These are phyloP conservation scores for Nannochloropsis salina DNA, from an alignment of 108 stramenopile genomes.

Conservation along the genomic window DNA sequence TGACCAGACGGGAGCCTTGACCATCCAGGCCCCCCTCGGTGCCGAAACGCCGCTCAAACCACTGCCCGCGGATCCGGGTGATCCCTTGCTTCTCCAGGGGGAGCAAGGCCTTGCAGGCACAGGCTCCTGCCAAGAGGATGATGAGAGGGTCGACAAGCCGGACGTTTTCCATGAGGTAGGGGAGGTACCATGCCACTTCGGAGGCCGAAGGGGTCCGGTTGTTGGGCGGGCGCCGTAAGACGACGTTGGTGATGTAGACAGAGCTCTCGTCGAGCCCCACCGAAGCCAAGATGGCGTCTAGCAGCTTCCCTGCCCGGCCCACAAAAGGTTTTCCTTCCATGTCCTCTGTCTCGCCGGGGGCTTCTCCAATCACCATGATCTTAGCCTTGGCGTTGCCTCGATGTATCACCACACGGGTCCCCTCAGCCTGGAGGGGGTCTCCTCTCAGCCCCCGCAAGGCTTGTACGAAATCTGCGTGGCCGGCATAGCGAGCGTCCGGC, in stretches of 20 bases:
- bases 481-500: background rate
- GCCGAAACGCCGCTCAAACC: constrained; percentile 12
- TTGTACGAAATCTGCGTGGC: background rate
- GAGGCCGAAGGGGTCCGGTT: constrained; percentile 31
- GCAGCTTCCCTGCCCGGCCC: constrained; percentile 36
- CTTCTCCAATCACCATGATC: constrained; percentile 40
- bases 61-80: constrained; percentile 28
- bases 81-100: constrained; percentile 33
- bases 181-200: constrained; percentile 36
- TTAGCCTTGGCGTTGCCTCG: constrained; percentile 28
- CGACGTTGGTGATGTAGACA: constrained; percentile 38
- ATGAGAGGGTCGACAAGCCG: constrained; percentile 30
- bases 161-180: constrained; percentile 34
- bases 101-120: constrained; percentile 29
- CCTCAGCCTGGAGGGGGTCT: background rate
- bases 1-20: background rate
- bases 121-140: constrained; percentile 30
- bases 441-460: background rate
- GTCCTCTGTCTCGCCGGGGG: constrained; percentile 36
- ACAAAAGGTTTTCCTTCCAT: constrained; percentile 35
- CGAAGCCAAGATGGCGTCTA: constrained; percentile 28
- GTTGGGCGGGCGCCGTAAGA: constrained; percentile 24
- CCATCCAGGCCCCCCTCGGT: background rate
- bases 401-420: constrained; percentile 29
- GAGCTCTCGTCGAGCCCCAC: constrained; percentile 30